Percentiles rank a stretch among this genome's conserved stretches.
These are phyloP conservation scores for Pelargonium fulgidum DNA, from an alignment of 441 rosid species.

Conservation along the genomic window DNA sequence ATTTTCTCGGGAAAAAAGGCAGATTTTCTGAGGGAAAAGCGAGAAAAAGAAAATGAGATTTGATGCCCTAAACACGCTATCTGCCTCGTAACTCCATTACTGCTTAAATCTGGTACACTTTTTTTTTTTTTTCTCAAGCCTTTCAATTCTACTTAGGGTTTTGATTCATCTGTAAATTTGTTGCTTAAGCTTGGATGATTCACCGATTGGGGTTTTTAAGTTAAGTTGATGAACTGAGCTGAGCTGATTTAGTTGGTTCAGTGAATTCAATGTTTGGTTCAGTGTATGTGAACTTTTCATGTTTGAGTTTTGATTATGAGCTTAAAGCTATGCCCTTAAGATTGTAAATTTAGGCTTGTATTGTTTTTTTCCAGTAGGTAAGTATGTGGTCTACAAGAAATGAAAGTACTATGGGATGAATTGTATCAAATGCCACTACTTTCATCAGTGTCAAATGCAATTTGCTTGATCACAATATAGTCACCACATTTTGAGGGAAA, in stretches of 20 bases:
- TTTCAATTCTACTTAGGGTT: not conserved
- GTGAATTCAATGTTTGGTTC: not conserved
- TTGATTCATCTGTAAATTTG: not conserved
- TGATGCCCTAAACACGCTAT: constrained; percentile 9
- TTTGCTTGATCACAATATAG: not conserved
- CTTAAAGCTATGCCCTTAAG: not conserved
- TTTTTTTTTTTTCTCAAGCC: not conserved
- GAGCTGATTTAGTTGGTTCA: not conserved
- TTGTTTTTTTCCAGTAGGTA: not conserved
- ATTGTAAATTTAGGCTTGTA: too few species aligned
- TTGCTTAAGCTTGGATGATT: constrained; percentile 1
- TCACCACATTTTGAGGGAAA: not conserved
- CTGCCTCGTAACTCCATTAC: not conserved
- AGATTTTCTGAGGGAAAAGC: constrained; percentile 6
- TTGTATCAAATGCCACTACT: not conserved
- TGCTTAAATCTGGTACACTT: constrained; percentile 23
- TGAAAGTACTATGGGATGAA: not conserved
- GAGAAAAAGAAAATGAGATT: constrained; percentile 18
- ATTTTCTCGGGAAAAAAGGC: constrained; percentile 29
- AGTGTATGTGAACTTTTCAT: not conserved
- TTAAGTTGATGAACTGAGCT: not conserved
- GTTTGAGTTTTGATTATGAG: not conserved
- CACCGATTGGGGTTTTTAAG: not conserved
- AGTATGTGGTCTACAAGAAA: not conserved
- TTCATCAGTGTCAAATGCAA: not conserved